A percentile compares a stretch with the other conserved stretches of the same genome.
Evolutionary conservation across 1,139 yeast genomes (phyloP).

Genomic region (Debaryomycetaceae sp.): DNA sequence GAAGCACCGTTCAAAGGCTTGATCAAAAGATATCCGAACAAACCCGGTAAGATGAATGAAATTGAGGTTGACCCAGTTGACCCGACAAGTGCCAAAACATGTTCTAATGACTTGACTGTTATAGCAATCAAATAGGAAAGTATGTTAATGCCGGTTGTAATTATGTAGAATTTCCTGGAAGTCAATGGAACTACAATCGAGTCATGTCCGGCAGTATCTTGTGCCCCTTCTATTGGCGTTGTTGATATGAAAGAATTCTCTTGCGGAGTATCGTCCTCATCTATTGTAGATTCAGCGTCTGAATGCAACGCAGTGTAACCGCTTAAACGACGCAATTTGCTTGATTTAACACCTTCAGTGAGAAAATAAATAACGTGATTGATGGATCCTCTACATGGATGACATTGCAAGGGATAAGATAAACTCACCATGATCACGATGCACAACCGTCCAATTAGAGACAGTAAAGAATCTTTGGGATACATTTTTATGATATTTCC

Average conservation of each 20-base stretch:
- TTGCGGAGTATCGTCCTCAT: slow-evolving; percentile 10
- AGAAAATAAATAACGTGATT: slow-evolving; percentile 63
- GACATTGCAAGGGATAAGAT: slow-evolving; percentile 74
- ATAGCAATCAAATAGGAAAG: slow-evolving; percentile 73
- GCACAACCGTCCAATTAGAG: slow-evolving; percentile 68
- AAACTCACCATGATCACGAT: slow-evolving; percentile 67
- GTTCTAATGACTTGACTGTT: slow-evolving; percentile 73
- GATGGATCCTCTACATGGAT: slow-evolving; percentile 72
- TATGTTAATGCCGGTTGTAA: slow-evolving; percentile 63
- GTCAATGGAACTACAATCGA: slow-evolving; percentile 54
- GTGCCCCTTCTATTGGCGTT: slow-evolving; percentile 50
- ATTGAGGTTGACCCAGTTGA: slow-evolving; percentile 94
- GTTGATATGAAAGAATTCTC: slow-evolving; percentile 43
- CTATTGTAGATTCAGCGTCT: slow-evolving; percentile 18
- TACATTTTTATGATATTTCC: slow-evolving; percentile 73
- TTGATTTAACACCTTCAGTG: slow-evolving; percentile 26
- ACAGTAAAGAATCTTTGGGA: slow-evolving; percentile 52
- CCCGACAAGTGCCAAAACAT: slow-evolving; percentile 88
- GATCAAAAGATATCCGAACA: slow-evolving; percentile 75
- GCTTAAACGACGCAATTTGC: slow-evolving; percentile 10
- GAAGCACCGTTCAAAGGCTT: slow-evolving; percentile 36
- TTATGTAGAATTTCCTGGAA: slow-evolving; percentile 50
- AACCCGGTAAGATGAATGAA: slow-evolving; percentile 88
- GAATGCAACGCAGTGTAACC: slow-evolving; percentile 18
- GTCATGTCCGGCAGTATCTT: slow-evolving; percentile 48